Conservation (phyloP, 495 filamentous ascomycete species). For the Rusavskia elegans region DNA sequence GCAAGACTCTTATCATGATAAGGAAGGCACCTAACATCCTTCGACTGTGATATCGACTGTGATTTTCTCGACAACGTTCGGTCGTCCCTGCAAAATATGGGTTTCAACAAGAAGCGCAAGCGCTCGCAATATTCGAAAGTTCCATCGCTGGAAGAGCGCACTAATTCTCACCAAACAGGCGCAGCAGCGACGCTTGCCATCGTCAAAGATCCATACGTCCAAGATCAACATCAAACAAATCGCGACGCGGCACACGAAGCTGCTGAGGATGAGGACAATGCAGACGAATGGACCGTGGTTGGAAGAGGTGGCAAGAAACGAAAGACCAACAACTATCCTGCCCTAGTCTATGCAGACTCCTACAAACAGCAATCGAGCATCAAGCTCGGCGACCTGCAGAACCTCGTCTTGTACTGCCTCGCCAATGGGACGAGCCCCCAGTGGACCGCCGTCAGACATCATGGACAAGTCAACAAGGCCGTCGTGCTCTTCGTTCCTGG, state of each 20-base stretch:
- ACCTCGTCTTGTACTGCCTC: constrained; percentile 72
- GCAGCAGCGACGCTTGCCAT: constrained; percentile 8
- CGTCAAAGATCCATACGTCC: not conserved
- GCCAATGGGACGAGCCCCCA: constrained; percentile 66
- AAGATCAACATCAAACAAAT: not conserved
- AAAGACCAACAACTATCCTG: constrained; percentile 62
- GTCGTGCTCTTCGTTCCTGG: constrained; percentile 93
- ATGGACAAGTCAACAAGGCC: constrained; percentile 59
- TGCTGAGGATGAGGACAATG: not conserved
- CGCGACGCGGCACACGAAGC: not conserved
- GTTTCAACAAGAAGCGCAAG: constrained; percentile 9
- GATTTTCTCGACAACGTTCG: no score
- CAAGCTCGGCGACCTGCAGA: constrained; percentile 64
- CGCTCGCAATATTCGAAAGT: constrained; percentile 4
- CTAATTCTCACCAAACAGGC: not conserved
- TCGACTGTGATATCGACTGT: no score
- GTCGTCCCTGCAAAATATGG: not conserved
- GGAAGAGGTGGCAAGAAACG: constrained; percentile 17
- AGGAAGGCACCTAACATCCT: not conserved
- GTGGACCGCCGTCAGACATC: constrained; percentile 71
- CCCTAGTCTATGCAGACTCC: constrained; percentile 49
- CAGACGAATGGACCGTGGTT: constrained; percentile 9
- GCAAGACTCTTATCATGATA: no score
- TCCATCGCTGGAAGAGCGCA: not conserved
- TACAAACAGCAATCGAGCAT: constrained; percentile 56